These are phyloP conservation scores for Trichoderma polysporum DNA, from an alignment of 2,329 filamentous ascomycete species.

Conservation along the genomic window DNA sequence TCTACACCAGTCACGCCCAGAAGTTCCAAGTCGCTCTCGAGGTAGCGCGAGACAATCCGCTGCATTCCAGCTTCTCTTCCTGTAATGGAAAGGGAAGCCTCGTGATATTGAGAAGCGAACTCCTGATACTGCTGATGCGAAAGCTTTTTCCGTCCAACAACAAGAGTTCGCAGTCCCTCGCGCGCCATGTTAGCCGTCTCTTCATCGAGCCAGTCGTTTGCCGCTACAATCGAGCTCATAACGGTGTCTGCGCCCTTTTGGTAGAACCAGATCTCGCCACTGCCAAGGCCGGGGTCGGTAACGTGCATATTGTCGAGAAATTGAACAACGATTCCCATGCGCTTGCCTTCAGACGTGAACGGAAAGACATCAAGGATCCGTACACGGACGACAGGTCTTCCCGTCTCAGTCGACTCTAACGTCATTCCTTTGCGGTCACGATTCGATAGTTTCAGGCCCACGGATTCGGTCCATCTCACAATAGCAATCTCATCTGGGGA, in stretches of 20 bases:
- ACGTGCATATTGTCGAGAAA: constrained; percentile 63
- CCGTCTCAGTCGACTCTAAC: constrained; percentile 73
- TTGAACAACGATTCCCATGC: constrained; percentile 95
- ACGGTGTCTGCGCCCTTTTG: constrained; percentile 98
- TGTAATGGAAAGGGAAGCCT: constrained; percentile 77
- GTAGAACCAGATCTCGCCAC: constrained; percentile 93
- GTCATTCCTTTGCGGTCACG: constrained; percentile 86
- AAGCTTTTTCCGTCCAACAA: constrained; percentile 88
- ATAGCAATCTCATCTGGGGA: constrained; percentile 98
- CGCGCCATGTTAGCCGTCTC: constrained; percentile 99
- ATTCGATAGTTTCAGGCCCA: constrained; percentile 79
- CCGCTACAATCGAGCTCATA: constrained; percentile 91
- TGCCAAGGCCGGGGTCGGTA: constrained; percentile 49
- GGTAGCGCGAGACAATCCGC: constrained; percentile 71
- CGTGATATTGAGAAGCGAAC: constrained; percentile 71
- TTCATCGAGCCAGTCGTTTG: constrained; percentile 98
- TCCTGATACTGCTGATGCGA: constrained; percentile 76
- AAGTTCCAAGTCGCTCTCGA: constrained; percentile 87
- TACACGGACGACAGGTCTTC: constrained; percentile 75
- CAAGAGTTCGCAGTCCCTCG: constrained; percentile 89
- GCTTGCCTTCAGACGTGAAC: constrained; percentile 95
- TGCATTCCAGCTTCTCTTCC: constrained; percentile 82
- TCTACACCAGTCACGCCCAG: constrained; percentile 98
- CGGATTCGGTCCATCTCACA: constrained; percentile 89
- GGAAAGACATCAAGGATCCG: constrained; percentile 93